These are phyloP conservation scores for Ceratocystis destructans DNA, from an alignment of 2,329 filamentous ascomycete genomes.

Conservation along the genomic window DNA sequence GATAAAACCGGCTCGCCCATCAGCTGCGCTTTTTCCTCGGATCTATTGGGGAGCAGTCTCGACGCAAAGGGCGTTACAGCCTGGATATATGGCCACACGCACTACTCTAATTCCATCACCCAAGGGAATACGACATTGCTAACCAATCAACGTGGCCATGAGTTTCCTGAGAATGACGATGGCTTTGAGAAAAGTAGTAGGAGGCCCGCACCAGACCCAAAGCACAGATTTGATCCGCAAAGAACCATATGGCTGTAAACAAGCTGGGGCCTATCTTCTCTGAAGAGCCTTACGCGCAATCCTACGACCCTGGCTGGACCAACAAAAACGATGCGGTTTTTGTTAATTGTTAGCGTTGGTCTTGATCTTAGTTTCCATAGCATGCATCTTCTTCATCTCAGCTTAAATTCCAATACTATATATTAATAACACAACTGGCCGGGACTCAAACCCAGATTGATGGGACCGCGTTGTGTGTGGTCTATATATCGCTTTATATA, in stretches of 20 bases:
- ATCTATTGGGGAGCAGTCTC: constrained; percentile 26
- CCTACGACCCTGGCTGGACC: neutral
- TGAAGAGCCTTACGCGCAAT: neutral
- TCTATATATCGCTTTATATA: constrained; percentile 5
- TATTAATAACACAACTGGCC: neutral
- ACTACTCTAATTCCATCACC: constrained; percentile 30
- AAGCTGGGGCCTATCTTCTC: neutral
- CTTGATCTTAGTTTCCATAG: neutral
- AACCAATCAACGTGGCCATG: constrained; percentile 35
- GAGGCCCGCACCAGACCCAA: neutral
- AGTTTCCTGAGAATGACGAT: constrained; percentile 22
- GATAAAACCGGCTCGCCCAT: constrained; percentile 35
- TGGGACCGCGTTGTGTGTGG: neutral
- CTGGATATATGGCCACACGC: constrained; percentile 39
- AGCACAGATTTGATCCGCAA: constrained; percentile 8
- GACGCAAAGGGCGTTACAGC: constrained; percentile 23
- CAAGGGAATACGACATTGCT: constrained; percentile 28
- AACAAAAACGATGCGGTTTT: no score
- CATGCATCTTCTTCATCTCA: neutral
- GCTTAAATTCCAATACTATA: neutral
- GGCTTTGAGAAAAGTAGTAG: neutral
- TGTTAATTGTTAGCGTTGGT: no score
- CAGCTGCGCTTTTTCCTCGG: constrained; percentile 40
- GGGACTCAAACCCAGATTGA: no score
- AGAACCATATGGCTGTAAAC: constrained; percentile 10